A percentile compares a stretch with the other conserved stretches of the same genome.
Evolutionary conservation across 225 moss, liverwort and hornwort genomes (phyloP).

Genomic region (Pseudisothecium myosuroides): DNA sequence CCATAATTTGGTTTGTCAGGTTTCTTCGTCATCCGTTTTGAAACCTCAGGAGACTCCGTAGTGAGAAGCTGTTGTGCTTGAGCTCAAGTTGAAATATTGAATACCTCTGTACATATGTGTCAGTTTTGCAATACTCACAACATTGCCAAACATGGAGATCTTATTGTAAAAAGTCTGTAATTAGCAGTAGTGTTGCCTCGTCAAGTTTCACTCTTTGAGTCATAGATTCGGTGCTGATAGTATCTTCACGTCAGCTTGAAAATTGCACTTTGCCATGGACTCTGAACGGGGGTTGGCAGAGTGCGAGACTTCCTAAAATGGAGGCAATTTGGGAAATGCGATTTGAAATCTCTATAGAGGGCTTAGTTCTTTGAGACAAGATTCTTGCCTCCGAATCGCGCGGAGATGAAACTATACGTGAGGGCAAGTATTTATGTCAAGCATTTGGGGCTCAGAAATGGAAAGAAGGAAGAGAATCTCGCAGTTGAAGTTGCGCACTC

Average conservation of each 20-base stretch:
- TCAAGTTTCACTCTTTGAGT: not conserved
- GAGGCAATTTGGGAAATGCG: not conserved
- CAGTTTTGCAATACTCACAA: not conserved
- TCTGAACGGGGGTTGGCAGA: not conserved
- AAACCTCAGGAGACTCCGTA: not conserved
- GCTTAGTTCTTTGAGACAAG: not conserved
- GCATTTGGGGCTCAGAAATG: not conserved
- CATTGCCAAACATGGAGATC: not conserved
- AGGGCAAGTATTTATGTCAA: not conserved
- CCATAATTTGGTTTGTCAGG: not conserved
- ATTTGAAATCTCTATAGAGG: not conserved
- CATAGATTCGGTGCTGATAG: not conserved
- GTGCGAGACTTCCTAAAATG: not conserved
- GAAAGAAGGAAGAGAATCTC: not conserved
- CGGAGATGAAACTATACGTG: not conserved
- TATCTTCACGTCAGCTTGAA: not conserved
- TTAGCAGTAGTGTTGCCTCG: not conserved
- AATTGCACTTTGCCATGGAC: not conserved
- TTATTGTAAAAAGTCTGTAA: not conserved
- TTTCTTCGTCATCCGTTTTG: not conserved
- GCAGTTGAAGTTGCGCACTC: not conserved
- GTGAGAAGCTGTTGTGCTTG: not conserved
- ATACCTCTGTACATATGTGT: not conserved
- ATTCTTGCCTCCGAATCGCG: not conserved
- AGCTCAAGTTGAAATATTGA: not conserved